Conservation (phyloP, 805 yeast genomes). For the Candida insectalens region DNA sequence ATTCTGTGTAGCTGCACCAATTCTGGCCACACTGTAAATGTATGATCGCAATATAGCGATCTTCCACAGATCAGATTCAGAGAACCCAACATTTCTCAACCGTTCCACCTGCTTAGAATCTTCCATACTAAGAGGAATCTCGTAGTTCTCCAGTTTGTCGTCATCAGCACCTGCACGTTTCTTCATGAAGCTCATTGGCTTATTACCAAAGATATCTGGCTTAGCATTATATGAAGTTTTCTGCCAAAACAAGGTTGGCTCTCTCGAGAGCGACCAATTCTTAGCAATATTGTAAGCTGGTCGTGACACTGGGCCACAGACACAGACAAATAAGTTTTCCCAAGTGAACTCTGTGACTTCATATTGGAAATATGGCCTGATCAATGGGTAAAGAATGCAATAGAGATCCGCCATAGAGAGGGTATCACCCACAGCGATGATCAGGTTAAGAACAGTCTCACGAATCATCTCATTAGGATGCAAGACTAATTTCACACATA, state of each 20-base stretch:
- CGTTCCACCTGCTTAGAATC: conserved; percentile 70
- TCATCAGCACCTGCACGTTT: conserved; percentile 16
- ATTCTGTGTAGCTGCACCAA: conserved; percentile 23
- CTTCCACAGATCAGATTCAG: conserved; percentile 75
- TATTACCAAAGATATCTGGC: conserved; percentile 37
- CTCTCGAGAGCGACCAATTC: conserved; percentile 62
- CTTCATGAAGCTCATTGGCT: conserved; percentile 25
- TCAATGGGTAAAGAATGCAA: conserved; percentile 74
- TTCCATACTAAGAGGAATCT: conserved; percentile 48
- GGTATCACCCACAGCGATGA: conserved; percentile 52
- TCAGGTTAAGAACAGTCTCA: conserved; percentile 51
- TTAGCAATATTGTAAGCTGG: conserved; percentile 53
- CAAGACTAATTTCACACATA: conserved; percentile 47
- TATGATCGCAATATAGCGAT: conserved; percentile 61
- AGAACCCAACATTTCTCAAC: conserved; percentile 63
- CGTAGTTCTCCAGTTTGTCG: conserved; percentile 29
- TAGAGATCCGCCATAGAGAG: conserved; percentile 70
- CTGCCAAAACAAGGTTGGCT: conserved; percentile 76
- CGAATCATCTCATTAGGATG: conserved; percentile 88
- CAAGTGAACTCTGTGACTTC: conserved; percentile 64
- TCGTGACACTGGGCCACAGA: conserved; percentile 58
- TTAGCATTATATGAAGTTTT: conserved; percentile 24
- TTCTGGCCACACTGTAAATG: conserved; percentile 45
- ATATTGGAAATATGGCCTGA: conserved; percentile 66
- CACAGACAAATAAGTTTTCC: conserved; percentile 55